Base-by-base conservation (phyloP, 257 asterid species). In the Solanum commersonii region DNA sequence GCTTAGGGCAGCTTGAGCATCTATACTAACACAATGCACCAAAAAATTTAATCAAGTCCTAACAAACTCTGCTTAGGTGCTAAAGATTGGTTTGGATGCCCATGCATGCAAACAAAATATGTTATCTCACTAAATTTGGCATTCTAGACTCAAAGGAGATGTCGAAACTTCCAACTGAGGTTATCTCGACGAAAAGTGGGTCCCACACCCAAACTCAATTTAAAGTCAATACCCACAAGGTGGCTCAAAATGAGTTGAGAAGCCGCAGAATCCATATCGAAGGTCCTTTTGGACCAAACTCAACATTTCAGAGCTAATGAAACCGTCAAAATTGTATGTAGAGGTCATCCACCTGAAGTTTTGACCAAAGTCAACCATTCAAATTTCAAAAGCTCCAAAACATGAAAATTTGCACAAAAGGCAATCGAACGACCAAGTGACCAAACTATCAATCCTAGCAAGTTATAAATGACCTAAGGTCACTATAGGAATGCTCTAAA, bases 211-310 rank as follows among this genome's bases (percentile, higher is more conserved):
- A 7, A 56, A 20, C 11, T 56, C 11, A 1, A 56, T 56, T 7
- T 56, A 2, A 56, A 56, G 25, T 4, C 0, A 18, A 56, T 18
- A 18, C 25, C 65, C 5, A 1, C 11, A 56, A 56, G 4, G 65
- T 20, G 25, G 0, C 65, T 56, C 25, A 0, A 0, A 56, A 56
- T 56, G 2, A 56, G 11, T 0, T 18, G 4, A 3, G 10, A 56
- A 56, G 65, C 65, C 65, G 20, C 11, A 1, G 10, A 20, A 56
- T 56, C 25, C 11, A 20, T 20, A 8, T 0, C 0, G 0, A 56
- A 56, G 65, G 65, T 20, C 3, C 25, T 56, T 56, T 0, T 7
- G 1, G 5, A 56, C 10, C 10, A 7, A 56, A 56, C 65, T 56
- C 5, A 1, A 7, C 4, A 5, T 56, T 56, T 56, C n/a, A 1